Percentiles rank a stretch among this genome's conserved stretches.
Conservation (phyloP, 176 grass and related monocot species). For the Pharus latifolius region DNA sequence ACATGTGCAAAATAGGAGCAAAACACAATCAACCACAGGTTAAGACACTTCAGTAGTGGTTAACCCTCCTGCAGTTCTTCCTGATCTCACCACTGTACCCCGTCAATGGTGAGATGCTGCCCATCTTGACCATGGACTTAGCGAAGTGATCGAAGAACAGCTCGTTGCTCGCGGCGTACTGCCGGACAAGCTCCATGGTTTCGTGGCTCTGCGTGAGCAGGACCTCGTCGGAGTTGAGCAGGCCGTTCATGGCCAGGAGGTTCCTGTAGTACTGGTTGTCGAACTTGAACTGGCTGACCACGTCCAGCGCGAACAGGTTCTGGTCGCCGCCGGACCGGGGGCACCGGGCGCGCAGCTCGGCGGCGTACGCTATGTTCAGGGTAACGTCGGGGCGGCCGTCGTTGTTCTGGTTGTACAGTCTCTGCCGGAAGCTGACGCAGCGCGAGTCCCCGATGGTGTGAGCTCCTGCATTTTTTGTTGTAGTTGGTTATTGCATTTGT, state of each 20-base stretch:
- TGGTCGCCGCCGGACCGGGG: conserved; percentile 59
- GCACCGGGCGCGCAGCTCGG: conserved; percentile 31
- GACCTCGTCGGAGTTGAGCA: conserved; percentile 71
- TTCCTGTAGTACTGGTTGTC: conserved; percentile 63
- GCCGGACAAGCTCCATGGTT: conserved; percentile 44
- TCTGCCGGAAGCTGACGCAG: conserved; percentile 62
- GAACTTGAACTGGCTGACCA: conserved; percentile 32
- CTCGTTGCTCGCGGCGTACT: conserved; percentile 29
- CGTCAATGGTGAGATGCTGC: conserved; percentile 49
- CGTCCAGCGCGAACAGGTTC: conserved; percentile 59
- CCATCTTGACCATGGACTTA: conserved; percentile 73
- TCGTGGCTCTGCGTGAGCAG: conserved; percentile 42
- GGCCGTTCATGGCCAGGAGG: conserved; percentile 32
- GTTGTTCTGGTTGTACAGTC: conserved; percentile 57
- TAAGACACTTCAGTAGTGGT: conserved; percentile 7
- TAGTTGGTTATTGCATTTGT: too few relatives aligned
- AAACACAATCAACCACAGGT: background rate
- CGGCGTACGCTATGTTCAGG: conserved; percentile 44
- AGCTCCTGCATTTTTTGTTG: conserved; percentile 13
- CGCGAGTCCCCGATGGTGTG: conserved; percentile 54
- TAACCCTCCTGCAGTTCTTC: conserved; percentile 55
- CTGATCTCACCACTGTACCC: conserved; percentile 48
- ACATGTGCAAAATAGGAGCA: background rate
- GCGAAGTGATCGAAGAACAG: conserved; percentile 58
- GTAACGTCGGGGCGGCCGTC: conserved; percentile 42